phyloP scores from a whole-genome alignment of 345 rosid species.

The Nephelium lappaceum region DNA sequence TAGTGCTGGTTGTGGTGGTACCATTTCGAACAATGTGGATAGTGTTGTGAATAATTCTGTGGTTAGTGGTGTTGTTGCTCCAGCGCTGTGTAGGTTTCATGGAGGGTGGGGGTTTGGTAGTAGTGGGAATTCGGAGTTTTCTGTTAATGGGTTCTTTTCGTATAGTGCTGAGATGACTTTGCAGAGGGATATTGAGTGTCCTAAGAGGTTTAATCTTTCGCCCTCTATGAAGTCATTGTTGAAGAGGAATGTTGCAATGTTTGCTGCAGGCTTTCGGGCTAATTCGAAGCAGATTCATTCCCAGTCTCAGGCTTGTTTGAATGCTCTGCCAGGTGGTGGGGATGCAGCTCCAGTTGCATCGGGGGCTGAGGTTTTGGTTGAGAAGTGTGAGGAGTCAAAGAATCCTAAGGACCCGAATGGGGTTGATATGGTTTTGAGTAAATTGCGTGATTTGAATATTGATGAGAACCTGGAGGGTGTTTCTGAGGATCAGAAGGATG shows the following conservation, averaged over 20 bases:
- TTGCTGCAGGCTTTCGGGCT: conserved; percentile 89
- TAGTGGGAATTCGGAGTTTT: conserved; percentile 57
- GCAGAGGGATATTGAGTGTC: conserved; percentile 78
- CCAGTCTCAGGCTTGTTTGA: conserved; percentile 43
- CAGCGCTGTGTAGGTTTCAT: conserved; percentile 73
- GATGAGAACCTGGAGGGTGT: conserved; percentile 64
- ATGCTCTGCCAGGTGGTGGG: conserved; percentile 39
- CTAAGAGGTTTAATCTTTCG: conserved; percentile 85
- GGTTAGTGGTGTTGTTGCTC: conserved; percentile 52
- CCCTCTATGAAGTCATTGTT: conserved; percentile 81
- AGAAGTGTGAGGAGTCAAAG: conserved; percentile 51
- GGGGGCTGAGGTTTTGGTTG: conserved; percentile 32
- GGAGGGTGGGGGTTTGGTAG: conserved; percentile 88
- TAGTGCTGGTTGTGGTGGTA: conserved; percentile 16
- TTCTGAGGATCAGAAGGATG: conserved; percentile 74
- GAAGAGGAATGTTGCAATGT: conserved; percentile 83
- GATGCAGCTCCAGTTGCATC: conserved; percentile 32
- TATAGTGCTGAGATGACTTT: conserved; percentile 44
- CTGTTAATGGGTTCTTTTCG: conserved; percentile 53
- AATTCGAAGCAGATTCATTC: conserved; percentile 56
- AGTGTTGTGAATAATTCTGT: conserved; percentile 40
- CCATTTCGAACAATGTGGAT: conserved; percentile 37
- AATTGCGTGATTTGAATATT: conserved; percentile 76
- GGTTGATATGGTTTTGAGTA: conserved; percentile 59
- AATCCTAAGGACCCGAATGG: conserved; percentile 49